Evolutionary conservation across 768 basidiomycete species (phyloP).

Genomic region (Nevesoporus exiguus): DNA sequence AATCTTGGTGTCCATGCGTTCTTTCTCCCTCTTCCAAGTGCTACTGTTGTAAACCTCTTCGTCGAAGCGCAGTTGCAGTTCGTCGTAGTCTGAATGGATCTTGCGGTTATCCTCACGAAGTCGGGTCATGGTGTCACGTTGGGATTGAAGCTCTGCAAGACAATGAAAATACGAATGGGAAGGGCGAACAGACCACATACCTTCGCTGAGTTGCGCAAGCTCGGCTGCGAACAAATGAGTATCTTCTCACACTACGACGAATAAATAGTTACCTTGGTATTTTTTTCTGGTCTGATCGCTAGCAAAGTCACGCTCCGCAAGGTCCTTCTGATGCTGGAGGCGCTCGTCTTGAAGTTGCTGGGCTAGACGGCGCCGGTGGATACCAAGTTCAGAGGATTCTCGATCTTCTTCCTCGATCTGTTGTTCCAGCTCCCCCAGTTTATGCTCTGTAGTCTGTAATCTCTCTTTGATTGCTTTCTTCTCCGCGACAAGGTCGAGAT

Average conservation of each 20-base stretch:
- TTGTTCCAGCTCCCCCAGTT: slow-evolving; percentile 55
- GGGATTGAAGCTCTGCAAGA: slow-evolving; percentile 64
- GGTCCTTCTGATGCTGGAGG: slow-evolving; percentile 73
- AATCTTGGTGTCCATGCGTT: slow-evolving; percentile 82
- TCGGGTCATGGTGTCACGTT: slow-evolving; percentile 71
- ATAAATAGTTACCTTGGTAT: slow-evolving; percentile 60
- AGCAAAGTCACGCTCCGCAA: slow-evolving; percentile 75
- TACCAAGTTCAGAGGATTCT: slow-evolving; percentile 60
- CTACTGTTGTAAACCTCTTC: slow-evolving; percentile 75
- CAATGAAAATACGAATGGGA: slow-evolving; percentile 4
- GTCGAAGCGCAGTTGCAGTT: slow-evolving; percentile 69
- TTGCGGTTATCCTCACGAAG: slow-evolving; percentile 80
- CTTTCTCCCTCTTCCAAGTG: slow-evolving; percentile 86
- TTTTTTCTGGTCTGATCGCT: slow-evolving; percentile 82
- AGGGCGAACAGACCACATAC: slow-evolving; percentile 34
- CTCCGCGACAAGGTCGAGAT: slow-evolving; percentile 49
- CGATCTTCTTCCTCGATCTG: slow-evolving; percentile 67
- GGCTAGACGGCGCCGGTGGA: slow-evolving; percentile 62
- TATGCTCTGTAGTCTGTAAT: slow-evolving; percentile 48
- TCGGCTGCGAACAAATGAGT: slow-evolving; percentile 47
- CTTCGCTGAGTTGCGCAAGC: slow-evolving; percentile 76
- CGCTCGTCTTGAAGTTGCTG: slow-evolving; percentile 79
- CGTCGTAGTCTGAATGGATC: slow-evolving; percentile 70
- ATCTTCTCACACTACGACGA: slow-evolving; percentile 1
- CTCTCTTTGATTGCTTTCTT: slow-evolving; percentile 49